Evolutionary conservation across 345 rosid genomes (phyloP), one percentile per base, ranked within the genome.

Genomic region (Jatropha curcas): DNA sequence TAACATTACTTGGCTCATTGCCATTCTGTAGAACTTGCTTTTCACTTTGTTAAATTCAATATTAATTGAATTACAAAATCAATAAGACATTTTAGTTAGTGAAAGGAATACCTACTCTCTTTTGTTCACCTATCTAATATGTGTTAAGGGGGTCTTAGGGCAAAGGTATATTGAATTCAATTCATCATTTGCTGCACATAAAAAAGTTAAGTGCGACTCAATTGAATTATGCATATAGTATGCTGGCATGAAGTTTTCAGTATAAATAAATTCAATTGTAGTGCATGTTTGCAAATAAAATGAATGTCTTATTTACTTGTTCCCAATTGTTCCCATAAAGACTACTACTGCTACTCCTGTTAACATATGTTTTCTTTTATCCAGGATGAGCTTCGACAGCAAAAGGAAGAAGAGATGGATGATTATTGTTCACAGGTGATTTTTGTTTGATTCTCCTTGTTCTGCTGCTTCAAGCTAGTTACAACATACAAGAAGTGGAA

Each of bases 401-500:
- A 80, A 67, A 88, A 86, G 74, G 98, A 95, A 82, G 99, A 95
- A 86, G 93, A 89, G 74, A 88, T 95, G 84, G 98, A 95, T 79
- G 98, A 95, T 82, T 91, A 92, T 65, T 95, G 96, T 71, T 95
- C 99, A 71, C 89, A 92, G 92, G 99, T 92, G 83, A 77, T 87
- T 60, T 60, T 57, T 46, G 30, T 66, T 61, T 58, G 17, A 33
- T 73, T 76, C 20, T 65, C 57, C 3, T 31, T 35, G 53, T 35
- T 22, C 46, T 53, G 25, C 58, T 76, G 4, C 24, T 52, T 33
- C 51, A 53, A 5, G 13, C 76, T 60, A 25, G 17, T 60, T 46
- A 59, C 33, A 14, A 60, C 67, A 28, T 39, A 46, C 37, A 45
- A 60, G 28, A 58, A 45, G 17, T 60, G 35, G 74, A 31, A 22